Conservation (phyloP, 2,329 filamentous ascomycete species). For the Ceratocystis eucalypticola region DNA sequence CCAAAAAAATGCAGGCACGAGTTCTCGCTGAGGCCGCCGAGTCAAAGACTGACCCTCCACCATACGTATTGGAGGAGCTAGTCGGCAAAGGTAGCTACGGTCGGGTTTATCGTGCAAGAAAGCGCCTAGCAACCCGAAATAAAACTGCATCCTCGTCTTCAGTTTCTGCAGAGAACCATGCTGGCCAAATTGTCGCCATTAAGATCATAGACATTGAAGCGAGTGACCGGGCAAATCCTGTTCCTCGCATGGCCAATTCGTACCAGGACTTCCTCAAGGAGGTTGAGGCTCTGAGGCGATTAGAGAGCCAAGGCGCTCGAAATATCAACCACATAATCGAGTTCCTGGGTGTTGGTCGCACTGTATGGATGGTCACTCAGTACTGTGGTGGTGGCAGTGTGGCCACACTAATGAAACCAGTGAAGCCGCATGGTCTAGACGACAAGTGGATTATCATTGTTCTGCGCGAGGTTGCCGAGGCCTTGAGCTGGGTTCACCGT, state of each 20-base stretch:
- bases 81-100: conserved; percentile 66
- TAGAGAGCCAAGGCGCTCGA: conserved; percentile 59
- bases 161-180: conserved; percentile 21
- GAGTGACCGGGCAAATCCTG: conserved; percentile 44
- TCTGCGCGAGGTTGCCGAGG: conserved; percentile 51
- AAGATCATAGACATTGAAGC: conserved; percentile 80
- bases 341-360: conserved; percentile 60
- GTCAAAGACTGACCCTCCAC: conserved; percentile 45
- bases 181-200: conserved; percentile 49
- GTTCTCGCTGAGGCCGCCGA: conserved; percentile 50
- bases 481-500: conserved; percentile 53
- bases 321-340: conserved; percentile 77
- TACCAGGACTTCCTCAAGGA: conserved; percentile 58
- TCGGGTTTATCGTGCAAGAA: conserved; percentile 53
- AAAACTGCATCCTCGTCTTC: background rate
- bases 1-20: conserved; percentile 52
- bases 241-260: conserved; percentile 51
- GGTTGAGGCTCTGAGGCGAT: conserved; percentile 53
- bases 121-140: conserved; percentile 20
- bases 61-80: conserved; percentile 55
- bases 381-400: conserved; percentile 78
- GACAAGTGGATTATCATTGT: conserved; percentile 60
- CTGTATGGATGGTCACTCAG: conserved; percentile 81
- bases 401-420: conserved; percentile 57
- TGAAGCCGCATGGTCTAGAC: conserved; percentile 48